Conservation (phyloP, 208 protist species). For the Leishmania martiniquensis region DNA sequence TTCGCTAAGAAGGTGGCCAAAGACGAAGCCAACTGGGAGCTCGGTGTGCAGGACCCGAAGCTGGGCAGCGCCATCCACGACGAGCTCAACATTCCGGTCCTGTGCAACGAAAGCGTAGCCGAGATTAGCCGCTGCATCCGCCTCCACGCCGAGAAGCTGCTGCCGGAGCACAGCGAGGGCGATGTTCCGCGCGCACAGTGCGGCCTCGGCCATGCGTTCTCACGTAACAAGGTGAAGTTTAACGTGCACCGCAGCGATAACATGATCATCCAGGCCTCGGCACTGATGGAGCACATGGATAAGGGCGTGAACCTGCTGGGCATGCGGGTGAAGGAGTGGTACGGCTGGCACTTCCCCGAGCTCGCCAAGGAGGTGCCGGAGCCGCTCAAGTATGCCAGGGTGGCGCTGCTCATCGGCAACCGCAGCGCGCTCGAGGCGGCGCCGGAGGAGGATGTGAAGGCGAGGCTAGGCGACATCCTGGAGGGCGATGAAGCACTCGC, state of each 20-base stretch:
- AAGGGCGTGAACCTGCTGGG: slow-evolving; percentile 99
- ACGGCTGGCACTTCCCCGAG: slow-evolving; percentile 99
- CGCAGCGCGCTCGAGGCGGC: slow-evolving; percentile 73
- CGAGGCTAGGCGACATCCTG: slow-evolving; percentile 83
- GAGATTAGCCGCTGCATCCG: slow-evolving; percentile 97
- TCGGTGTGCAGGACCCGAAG: slow-evolving; percentile 97
- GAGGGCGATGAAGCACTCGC: slow-evolving; percentile 82
- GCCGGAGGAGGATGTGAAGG: slow-evolving; percentile 72
- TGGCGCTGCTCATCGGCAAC: slow-evolving; percentile 91
- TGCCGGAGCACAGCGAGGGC: slow-evolving; percentile 93
- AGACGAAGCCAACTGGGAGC: slow-evolving; percentile 74
- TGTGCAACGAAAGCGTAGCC: slow-evolving; percentile 88
- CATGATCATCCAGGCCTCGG: slow-evolving; percentile 99
- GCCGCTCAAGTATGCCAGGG: slow-evolving; percentile 95
- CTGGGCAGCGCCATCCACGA: slow-evolving; percentile 96
- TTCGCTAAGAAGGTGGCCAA: slow-evolving; percentile 93
- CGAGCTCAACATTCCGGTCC: slow-evolving; percentile 77
- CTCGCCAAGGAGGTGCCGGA: slow-evolving; percentile 97
- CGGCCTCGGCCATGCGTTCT: slow-evolving; percentile 98
- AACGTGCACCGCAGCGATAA: slow-evolving; percentile 99
- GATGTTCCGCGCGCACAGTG: slow-evolving; percentile 98
- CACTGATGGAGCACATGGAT: slow-evolving; percentile 98
- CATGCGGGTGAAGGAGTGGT: slow-evolving; percentile 99
- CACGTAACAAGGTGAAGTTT: slow-evolving; percentile 99
- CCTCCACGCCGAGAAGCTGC: slow-evolving; percentile 94